phyloP scores from a whole-genome alignment of 208 protist species.

The Trichomonas vaginalis region DNA sequence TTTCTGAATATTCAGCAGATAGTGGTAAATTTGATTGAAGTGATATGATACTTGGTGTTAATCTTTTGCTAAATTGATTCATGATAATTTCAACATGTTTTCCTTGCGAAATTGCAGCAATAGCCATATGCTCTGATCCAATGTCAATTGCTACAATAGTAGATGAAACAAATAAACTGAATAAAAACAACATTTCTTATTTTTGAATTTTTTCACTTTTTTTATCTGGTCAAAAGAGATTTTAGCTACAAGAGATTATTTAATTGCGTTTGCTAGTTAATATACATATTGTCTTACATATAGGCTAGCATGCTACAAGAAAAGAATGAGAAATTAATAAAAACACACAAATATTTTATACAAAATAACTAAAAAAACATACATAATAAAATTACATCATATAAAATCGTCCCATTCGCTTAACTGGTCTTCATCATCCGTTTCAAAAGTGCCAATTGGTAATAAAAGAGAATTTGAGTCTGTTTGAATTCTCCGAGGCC shows the following conservation, averaged over 20 bases:
- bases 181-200: background rate
- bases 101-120: background rate
- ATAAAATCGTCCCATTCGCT: background rate
- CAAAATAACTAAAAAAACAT: background rate
- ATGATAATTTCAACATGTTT: background rate
- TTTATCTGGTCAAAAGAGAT: too few relatives aligned
- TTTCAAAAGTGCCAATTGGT: background rate
- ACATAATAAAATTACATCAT: background rate
- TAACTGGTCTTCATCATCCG: background rate
- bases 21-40: background rate
- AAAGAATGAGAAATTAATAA: too few relatives aligned
- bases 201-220: background rate
- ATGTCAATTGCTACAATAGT: background rate
- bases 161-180: background rate
- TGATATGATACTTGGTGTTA: background rate
- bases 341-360: background rate
- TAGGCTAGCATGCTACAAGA: too few relatives aligned
- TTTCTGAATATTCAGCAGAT: background rate
- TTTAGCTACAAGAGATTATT: too few relatives aligned
- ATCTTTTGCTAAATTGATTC: background rate
- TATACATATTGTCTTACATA: too few relatives aligned
- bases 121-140: background rate
- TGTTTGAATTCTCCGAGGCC: background rate
- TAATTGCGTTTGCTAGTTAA: too few relatives aligned
- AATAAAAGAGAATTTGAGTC: background rate